Conservation (phyloP, 805 yeast species). For the Ogataea minuta region DNA sequence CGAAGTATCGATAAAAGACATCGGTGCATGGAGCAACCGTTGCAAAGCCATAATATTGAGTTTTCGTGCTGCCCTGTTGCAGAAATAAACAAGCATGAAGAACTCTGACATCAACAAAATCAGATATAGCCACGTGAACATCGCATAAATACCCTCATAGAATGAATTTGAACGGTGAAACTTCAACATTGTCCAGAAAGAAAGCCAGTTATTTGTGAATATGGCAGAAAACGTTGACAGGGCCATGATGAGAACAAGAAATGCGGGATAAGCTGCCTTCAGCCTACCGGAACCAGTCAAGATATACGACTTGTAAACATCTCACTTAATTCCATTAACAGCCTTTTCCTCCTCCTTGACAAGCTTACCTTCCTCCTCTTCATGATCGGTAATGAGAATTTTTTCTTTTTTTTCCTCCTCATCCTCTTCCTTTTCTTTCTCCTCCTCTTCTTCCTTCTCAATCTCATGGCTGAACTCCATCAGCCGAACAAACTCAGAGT, state of each 20-base stretch:
- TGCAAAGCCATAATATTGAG: conserved; percentile 62
- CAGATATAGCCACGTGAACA: conserved; percentile 50
- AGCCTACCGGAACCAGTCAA: conserved; percentile 58
- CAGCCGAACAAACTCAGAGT: conserved; percentile 47
- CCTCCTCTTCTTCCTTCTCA: conserved; percentile 11
- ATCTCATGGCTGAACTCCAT: conserved; percentile 39
- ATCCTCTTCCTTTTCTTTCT: conserved; percentile 31
- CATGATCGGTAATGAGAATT: conserved; percentile 44
- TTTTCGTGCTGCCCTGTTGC: conserved; percentile 51
- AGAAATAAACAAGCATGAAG: conserved; percentile 45
- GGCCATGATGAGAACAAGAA: conserved; percentile 19
- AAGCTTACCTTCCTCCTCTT: conserved; percentile 30
- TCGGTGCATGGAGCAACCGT: conserved; percentile 70
- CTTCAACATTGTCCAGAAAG: conserved; percentile 68
- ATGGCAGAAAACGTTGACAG: conserved; percentile 50
- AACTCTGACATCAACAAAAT: conserved; percentile 47
- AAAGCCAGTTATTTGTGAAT: conserved; percentile 72
- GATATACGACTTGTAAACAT: conserved; percentile 51
- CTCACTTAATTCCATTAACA: conserved; percentile 38
- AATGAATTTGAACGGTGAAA: conserved; percentile 49
- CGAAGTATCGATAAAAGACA: conserved; percentile 79
- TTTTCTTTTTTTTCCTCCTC: conserved; percentile 18
- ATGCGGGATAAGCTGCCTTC: conserved; percentile 31
- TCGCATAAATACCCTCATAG: conserved; percentile 72
- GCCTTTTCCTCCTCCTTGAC: conserved; percentile 33